These are phyloP conservation scores for Puccinia novopanici DNA, from an alignment of 1,284 basidiomycete species.

Conservation along the genomic window DNA sequence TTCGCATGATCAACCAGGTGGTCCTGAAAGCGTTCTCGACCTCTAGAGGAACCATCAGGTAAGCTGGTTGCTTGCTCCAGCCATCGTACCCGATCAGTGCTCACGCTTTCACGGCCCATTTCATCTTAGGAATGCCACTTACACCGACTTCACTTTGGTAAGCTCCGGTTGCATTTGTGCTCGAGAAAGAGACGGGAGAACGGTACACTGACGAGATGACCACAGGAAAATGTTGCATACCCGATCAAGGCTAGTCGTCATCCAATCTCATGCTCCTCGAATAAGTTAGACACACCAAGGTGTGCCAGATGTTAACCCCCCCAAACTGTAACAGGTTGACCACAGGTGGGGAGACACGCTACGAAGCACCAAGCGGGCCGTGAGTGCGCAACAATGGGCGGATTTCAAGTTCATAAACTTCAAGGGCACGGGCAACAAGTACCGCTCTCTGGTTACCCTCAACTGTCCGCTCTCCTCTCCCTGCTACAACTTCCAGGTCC, in stretches of 20 bases:
- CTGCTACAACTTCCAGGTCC: slow-evolving; percentile 13
- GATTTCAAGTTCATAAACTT: slow-evolving; percentile 37
- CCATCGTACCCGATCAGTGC: neutral
- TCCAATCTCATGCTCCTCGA: no score
- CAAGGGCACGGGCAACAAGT: slow-evolving; percentile 9
- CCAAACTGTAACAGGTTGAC: no score
- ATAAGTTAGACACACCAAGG: no score
- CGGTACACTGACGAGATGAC: neutral
- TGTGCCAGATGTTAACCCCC: no score
- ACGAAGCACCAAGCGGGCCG: neutral
- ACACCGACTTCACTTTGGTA: slow-evolving; percentile 28
- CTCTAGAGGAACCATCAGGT: slow-evolving; percentile 32
- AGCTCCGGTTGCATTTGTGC: neutral
- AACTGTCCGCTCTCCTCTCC: slow-evolving; percentile 6
- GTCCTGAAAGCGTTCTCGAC: slow-evolving; percentile 26
- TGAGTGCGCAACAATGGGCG: slow-evolving; percentile 20
- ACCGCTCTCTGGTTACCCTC: slow-evolving; percentile 27
- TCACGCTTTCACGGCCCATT: neutral
- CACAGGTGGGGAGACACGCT: slow-evolving; percentile 34
- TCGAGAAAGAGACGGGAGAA: neutral
- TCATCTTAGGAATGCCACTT: slow-evolving; percentile 23
- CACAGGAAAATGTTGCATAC: slow-evolving; percentile 38
- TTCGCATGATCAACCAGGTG: neutral
- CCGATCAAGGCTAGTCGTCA: slow-evolving; percentile 28
- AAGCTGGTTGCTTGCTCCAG: neutral